These are phyloP conservation scores for Physaria fendleri DNA, from an alignment of 345 rosid species.

Conservation along the genomic window DNA sequence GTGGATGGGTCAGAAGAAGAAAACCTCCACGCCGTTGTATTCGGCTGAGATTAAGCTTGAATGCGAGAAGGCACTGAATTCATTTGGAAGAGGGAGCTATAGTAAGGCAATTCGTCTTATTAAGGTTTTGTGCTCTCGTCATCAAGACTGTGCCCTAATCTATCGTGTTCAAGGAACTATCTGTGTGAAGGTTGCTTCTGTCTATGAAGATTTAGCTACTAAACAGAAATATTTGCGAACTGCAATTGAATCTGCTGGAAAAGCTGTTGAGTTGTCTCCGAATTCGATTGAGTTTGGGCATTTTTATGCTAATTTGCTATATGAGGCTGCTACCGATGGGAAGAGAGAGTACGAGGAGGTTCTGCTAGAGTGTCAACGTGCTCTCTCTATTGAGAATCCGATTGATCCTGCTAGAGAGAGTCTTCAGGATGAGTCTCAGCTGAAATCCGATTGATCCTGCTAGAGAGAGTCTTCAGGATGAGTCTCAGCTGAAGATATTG, in stretches of 20 bases:
- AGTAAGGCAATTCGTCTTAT: slow-evolving; percentile 76
- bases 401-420: slow-evolving; percentile 89
- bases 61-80: slow-evolving; percentile 76
- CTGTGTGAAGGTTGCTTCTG: slow-evolving; percentile 62
- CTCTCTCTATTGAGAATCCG: slow-evolving; percentile 63
- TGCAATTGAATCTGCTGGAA: slow-evolving; percentile 68
- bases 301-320: slow-evolving; percentile 80
- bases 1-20: slow-evolving; percentile 82
- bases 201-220: slow-evolving; percentile 65
- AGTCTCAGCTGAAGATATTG: slow-evolving; percentile 67
- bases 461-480: slow-evolving; percentile 76
- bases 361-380: slow-evolving; percentile 73
- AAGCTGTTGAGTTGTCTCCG: slow-evolving; percentile 68
- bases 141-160: slow-evolving; percentile 56
- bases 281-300: slow-evolving; percentile 75
- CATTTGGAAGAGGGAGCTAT: slow-evolving; percentile 83
- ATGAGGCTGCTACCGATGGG: slow-evolving; percentile 67
- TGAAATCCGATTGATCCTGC: slow-evolving; percentile 98
- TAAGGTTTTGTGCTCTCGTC: slow-evolving; percentile 58
- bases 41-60: slow-evolving; percentile 50
- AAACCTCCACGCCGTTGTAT: slow-evolving; percentile 32
- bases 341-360: slow-evolving; percentile 73
- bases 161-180: slow-evolving; percentile 85
- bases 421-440: slow-evolving; percentile 81
- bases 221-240: slow-evolving; percentile 62